Base-by-base conservation (phyloP, 2,329 filamentous ascomycete species). In the Xylaria sp. region DNA sequence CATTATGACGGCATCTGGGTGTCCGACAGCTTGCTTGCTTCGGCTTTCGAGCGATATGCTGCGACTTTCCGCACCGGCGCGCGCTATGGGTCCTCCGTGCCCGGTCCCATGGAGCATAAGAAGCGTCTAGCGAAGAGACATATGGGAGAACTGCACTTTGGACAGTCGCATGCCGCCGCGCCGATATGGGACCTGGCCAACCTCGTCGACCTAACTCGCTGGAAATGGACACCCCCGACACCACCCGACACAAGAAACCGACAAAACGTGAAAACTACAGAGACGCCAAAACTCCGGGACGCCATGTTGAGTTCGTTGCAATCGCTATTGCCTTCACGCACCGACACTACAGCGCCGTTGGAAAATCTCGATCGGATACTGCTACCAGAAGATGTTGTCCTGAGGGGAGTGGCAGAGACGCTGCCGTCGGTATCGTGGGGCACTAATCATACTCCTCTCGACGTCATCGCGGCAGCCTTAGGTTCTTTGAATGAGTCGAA, bases 31-130 rank as follows among this genome's bases (percentile, higher is more conserved):
- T 68, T 84, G 23, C 79, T 90, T 14, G 74, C 77, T 23, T 74
- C 77, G 55, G 81, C 82, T 2, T 84, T 87, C 67, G 78, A 81
- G 49, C 77, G 79, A 17, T 83, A 79, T 69, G 78, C 72, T 54
- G 66, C 70, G 40, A 63, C 72, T 1, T 77, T 75, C 6, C 65
- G 61, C 33, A 64, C 50, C 7, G 42, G 45, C 15, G 64, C 64
- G 42, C 72, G 70, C 33, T 56, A 71, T 69, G 73, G 68, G 53
- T 76, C 74, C 69, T 83, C 80, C 25, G 77, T 81, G 6, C 81
- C 82, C 0, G 85, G 84, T 0, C 84, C 84, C 0, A 76, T 87
- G 65, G 85, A 87, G 73, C 81, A 78, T 69, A 80, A 83, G 31
- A 83, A 82, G 31, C 79, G 84, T 6, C 69, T 82, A 19, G 83